phyloP scores from a whole-genome alignment of 352 stramenopile species.

The Albugo candida region DNA sequence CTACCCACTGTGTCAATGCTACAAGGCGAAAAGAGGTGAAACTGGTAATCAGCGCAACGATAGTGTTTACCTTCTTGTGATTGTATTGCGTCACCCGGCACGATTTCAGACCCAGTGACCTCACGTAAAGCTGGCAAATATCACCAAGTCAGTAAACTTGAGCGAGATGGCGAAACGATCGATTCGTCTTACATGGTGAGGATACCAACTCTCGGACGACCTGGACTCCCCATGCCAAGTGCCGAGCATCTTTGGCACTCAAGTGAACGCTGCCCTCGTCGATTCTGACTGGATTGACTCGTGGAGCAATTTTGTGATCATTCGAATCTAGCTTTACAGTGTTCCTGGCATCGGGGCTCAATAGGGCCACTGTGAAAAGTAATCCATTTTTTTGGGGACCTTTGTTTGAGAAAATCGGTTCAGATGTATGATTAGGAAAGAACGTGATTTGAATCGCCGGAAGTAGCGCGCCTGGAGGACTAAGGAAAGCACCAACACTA shows the following conservation, averaged over 20 bases:
- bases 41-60: not conserved
- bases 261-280: conserved; percentile 12
- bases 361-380: conserved; percentile 66
- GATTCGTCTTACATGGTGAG: not conserved
- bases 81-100: conserved; percentile 1
- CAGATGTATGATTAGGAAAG: conserved; percentile 52
- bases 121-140: not conserved
- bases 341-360: conserved; percentile 32
- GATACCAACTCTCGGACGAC: not conserved
- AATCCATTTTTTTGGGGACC: conserved; percentile 24
- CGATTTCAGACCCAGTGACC: too few relatives aligned
- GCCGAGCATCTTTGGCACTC: conserved; percentile 14
- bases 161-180: conserved; percentile 16
- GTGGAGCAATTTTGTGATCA: conserved; percentile 13
- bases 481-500: conserved; percentile 53
- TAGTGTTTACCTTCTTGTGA: conserved; percentile 1
- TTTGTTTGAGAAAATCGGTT: conserved; percentile 49
- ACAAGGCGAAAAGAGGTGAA: not conserved
- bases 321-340: conserved; percentile 18
- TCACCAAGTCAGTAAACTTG: conserved; percentile 13
- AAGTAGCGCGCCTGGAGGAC: conserved; percentile 31
- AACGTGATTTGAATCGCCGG: conserved; percentile 81
- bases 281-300: conserved; percentile 21
- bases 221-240: not conserved
- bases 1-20: conserved; percentile 49